These are phyloP conservation scores for Yarrowia deformans DNA, from an alignment of 805 yeast species.

Conservation along the genomic window DNA sequence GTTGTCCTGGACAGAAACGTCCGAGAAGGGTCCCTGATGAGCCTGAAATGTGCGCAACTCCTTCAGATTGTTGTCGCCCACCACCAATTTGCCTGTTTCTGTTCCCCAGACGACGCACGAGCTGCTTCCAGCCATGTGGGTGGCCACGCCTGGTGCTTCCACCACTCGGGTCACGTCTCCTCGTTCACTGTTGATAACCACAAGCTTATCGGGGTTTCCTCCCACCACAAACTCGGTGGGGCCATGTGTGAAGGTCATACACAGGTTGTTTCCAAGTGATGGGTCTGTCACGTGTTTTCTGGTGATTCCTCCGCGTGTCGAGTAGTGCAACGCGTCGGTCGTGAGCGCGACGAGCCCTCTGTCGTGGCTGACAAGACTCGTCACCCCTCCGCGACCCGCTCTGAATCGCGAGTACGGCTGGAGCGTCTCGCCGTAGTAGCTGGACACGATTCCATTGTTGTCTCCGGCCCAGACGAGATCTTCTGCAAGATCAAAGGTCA, in stretches of 20 bases:
- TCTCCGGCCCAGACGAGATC: slow-evolving; percentile 91
- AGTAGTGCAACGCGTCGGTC: slow-evolving; percentile 58
- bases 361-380: slow-evolving; percentile 61
- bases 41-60: slow-evolving; percentile 48
- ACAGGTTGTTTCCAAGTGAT: slow-evolving; percentile 44
- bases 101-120: slow-evolving; percentile 40
- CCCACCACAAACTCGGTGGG: slow-evolving; percentile 50
- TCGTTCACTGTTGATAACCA: slow-evolving; percentile 50
- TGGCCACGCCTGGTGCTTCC: slow-evolving; percentile 42
- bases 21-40: slow-evolving; percentile 53
- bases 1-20: slow-evolving; percentile 51
- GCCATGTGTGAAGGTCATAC: slow-evolving; percentile 48
- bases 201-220: slow-evolving; percentile 48
- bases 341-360: slow-evolving; percentile 68
- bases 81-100: slow-evolving; percentile 43
- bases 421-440: slow-evolving; percentile 57
- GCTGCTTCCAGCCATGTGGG: slow-evolving; percentile 25
- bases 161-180: slow-evolving; percentile 50
- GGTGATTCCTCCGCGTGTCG: slow-evolving; percentile 64
- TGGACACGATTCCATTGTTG: slow-evolving; percentile 52
- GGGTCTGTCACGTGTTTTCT: slow-evolving; percentile 50
- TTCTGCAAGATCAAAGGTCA: slow-evolving; percentile 70
- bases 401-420: slow-evolving; percentile 64
- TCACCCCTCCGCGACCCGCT: slow-evolving; percentile 60
- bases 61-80: slow-evolving; percentile 49